Base-by-base conservation (phyloP, 495 filamentous ascomycete genomes). In the Xylaria flabelliformis region DNA sequence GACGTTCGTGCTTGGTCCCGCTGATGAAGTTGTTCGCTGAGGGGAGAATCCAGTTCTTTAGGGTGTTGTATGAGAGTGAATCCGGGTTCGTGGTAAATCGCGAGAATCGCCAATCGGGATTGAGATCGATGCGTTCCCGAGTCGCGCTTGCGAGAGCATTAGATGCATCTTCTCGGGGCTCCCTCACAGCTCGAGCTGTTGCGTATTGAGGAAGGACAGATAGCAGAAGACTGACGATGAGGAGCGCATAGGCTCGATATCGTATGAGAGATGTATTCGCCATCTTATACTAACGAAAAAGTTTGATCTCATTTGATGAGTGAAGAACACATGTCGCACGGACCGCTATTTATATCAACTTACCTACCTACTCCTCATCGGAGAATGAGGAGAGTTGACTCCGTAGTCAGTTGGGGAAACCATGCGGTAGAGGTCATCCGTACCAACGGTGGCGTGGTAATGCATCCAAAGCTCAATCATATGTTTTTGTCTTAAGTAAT, bases 11-110 rank as follows among this genome's bases (percentile, higher is more conserved):
- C 58, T 80, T 78, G 21, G 66, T 72, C 17, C 73, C 78, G 24
- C 62, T 41, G 69, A 82, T 79, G 76, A 82, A 84, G 59, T 82
- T 78, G 51, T 84, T 84, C 53, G 69, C 80, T 4, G 78, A 73
- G 67, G 82, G 82, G 12, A 84, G 82, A 65, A 84, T 78, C 80
- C 80, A 84, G 9, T 70, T 29, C 72, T 84, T 83, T 46, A 84
- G 9, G 10, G 69, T 79, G 36, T 70, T 58, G 71, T 83, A 83
- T 1, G 77, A 78, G 2, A 83, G 64, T 3, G 75, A 78, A 70
- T 83, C 82, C 0, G 81, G 80, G 32, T 80, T 81, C 41, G 77
- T 74, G 15, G 74, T 77, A 46, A 80, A 82, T 67, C 82, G 80
- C 26, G 75, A 78, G 55, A 84, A 84, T 13, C 73, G 56, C 82